Evolutionary conservation across 2,329 filamentous ascomycete species (phyloP), one percentile per base, ranked within the genome.

Genomic region (Sarocladium brachiariae): DNA sequence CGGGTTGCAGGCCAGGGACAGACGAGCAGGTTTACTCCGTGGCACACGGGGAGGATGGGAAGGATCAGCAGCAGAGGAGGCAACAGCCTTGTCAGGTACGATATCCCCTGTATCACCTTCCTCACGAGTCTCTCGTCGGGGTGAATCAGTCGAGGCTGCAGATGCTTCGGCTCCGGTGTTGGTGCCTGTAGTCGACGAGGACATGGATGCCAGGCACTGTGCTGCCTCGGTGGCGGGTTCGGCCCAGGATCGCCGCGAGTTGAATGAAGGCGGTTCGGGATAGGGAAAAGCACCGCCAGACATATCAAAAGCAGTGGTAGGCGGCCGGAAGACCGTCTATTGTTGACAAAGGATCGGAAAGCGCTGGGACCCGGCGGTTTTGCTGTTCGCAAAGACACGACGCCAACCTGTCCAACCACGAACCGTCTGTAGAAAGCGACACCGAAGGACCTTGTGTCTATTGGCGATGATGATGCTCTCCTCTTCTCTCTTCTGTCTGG

Each of bases 1-100:
- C 47, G 58, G 56, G 37, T 60, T 60, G 47, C 58, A 60, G 11
- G 58, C 58, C 33, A 58, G 51, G 9, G 55, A 56, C 10, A 59
- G 52, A n/a, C 58, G 57, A 34, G 54, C 53, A 25, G 52, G 53
- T 46, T 59, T 59, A 21, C 70, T 43, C n/a, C 39, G 21, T 4
- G 39, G 39, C 23, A n/a, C 23, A n/a, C 39, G 39, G 21, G 39
- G 21, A 25, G n/a, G n/a, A n/a, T n/a, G n/a, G n/a, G n/a, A n/a
- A n/a, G n/a, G n/a, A n/a, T 19, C 35, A 4, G 35, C 18, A 4
- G 35, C 21, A n/a, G 13, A 7, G 4, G 35, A 7, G 35, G 35
- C 35, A 21, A n/a, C 33, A n/a, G 27, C 27, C 13, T 6, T 35
- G 6, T 39, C 35, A 9, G 6, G 4, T 10, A 19, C 35, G 21